These are phyloP conservation scores for Auricularia sp. DNA, from an alignment of 768 basidiomycete species.

Conservation along the genomic window DNA sequence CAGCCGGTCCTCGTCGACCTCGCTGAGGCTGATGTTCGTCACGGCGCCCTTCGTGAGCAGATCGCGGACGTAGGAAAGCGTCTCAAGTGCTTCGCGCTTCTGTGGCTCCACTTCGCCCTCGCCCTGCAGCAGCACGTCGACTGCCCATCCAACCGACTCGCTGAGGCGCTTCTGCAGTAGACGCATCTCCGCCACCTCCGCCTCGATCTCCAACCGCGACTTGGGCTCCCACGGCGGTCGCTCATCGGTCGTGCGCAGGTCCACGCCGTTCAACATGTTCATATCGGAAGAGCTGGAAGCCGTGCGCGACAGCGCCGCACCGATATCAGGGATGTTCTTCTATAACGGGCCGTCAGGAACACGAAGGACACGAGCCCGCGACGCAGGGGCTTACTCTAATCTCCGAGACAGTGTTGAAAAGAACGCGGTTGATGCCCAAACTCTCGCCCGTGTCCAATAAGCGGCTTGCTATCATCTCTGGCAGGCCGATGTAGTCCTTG, in stretches of 20 bases:
- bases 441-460: conserved; percentile 68
- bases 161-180: conserved; percentile 55
- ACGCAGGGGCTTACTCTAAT: conserved; percentile 41
- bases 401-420: conserved; percentile 73
- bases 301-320: conserved; percentile 53
- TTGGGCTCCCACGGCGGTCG: conserved; percentile 60
- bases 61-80: conserved; percentile 68
- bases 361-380: conserved; percentile 6
- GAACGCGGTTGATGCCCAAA: conserved; percentile 73
- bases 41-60: conserved; percentile 44
- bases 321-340: conserved; percentile 82
- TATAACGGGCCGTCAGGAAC: conserved; percentile 19
- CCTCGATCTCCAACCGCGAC: conserved; percentile 60
- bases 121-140: conserved; percentile 50
- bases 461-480: conserved; percentile 64
- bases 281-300: conserved; percentile 24
- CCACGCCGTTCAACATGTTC: not conserved
- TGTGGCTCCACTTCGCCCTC: conserved; percentile 35
- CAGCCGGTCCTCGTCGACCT: conserved; percentile 58
- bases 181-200: conserved; percentile 44
- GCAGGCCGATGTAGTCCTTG: conserved; percentile 38
- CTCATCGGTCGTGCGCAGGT: conserved; percentile 29
- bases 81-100: conserved; percentile 58
- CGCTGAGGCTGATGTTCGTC: conserved; percentile 11
- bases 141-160: conserved; percentile 61